Conservation (phyloP, 2,329 filamentous ascomycete genomes). For the Fusarium abutilonis region DNA sequence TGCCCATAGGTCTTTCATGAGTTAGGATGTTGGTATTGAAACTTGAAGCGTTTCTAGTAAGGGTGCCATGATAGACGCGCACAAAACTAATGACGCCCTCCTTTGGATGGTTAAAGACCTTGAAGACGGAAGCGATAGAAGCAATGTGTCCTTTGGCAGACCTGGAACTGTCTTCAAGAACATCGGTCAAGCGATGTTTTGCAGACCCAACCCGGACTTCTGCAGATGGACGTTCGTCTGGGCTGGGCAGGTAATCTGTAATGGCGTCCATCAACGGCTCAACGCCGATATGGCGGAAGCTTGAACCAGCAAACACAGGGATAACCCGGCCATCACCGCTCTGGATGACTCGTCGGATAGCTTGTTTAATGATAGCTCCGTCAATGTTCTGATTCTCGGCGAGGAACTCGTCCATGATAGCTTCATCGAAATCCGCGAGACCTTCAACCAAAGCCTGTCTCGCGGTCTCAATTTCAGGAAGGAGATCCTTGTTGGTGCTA, state of each 20-base stretch:
- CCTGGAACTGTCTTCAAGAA: slow-evolving; percentile 55
- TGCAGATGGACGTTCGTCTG: slow-evolving; percentile 80
- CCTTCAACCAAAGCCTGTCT: slow-evolving; percentile 82
- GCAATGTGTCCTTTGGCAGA: slow-evolving; percentile 51
- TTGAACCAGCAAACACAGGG: slow-evolving; percentile 90
- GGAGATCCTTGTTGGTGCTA: slow-evolving; percentile 61
- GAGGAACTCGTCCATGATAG: slow-evolving; percentile 84
- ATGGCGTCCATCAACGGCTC: slow-evolving; percentile 91
- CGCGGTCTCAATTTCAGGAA: slow-evolving; percentile 76
- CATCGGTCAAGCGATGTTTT: slow-evolving; percentile 48
- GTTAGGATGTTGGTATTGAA: slow-evolving; percentile 88
- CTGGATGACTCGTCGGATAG: slow-evolving; percentile 77
- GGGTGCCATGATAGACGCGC: slow-evolving; percentile 85
- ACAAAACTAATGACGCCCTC: slow-evolving; percentile 92
- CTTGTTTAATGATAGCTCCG: slow-evolving; percentile 72
- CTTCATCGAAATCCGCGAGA: slow-evolving; percentile 88
- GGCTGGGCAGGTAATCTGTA: slow-evolving; percentile 85
- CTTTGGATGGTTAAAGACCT: slow-evolving; percentile 88
- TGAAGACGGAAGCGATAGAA: slow-evolving; percentile 80
- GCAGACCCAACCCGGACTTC: slow-evolving; percentile 76
- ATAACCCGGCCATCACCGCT: slow-evolving; percentile 76
- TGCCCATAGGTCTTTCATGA: slow-evolving; percentile 81
- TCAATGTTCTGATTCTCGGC: slow-evolving; percentile 80
- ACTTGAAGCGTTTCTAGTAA: slow-evolving; percentile 77
- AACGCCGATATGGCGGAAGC: slow-evolving; percentile 92